These are phyloP conservation scores for Apiospora hydei DNA, from an alignment of 2,329 filamentous ascomycete genomes.

Conservation along the genomic window DNA sequence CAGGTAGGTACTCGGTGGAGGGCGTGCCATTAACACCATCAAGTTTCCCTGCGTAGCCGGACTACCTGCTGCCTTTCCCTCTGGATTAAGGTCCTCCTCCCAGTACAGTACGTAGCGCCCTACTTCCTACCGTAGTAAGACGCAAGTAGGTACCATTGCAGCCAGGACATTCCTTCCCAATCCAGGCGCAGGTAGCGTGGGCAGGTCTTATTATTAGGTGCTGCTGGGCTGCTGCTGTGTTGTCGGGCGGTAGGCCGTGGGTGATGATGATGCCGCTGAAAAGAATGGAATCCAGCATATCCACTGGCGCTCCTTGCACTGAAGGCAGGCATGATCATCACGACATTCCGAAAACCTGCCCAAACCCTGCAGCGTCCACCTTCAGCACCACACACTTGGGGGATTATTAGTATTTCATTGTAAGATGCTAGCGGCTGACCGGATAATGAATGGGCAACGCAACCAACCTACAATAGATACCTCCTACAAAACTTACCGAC, in stretches of 20 bases:
- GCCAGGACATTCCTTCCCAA: background rate
- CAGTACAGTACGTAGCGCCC: background rate
- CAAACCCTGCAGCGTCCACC: slow-evolving; percentile 15
- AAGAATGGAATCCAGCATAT: slow-evolving; percentile 14
- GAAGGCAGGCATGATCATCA: slow-evolving; percentile 18
- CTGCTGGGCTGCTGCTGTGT: background rate
- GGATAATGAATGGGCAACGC: background rate
- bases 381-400: slow-evolving; percentile 4
- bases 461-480: background rate
- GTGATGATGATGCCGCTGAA: slow-evolving; percentile 14
- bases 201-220: slow-evolving; percentile 19
- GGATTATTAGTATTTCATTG: background rate
- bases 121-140: slow-evolving; percentile 7
- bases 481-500: background rate
- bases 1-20: background rate
- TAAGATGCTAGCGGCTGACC: slow-evolving; percentile 11
- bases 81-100: background rate
- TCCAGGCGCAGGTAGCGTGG: background rate
- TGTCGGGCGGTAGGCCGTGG: background rate
- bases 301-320: slow-evolving; percentile 14
- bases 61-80: background rate
- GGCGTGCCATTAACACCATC: background rate
- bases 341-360: slow-evolving; percentile 12
- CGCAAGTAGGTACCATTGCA: slow-evolving; percentile 3
- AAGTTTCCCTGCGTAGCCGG: background rate